Evolutionary conservation across 805 yeast species (phyloP).

Genomic region (Barnettozyma californica): DNA sequence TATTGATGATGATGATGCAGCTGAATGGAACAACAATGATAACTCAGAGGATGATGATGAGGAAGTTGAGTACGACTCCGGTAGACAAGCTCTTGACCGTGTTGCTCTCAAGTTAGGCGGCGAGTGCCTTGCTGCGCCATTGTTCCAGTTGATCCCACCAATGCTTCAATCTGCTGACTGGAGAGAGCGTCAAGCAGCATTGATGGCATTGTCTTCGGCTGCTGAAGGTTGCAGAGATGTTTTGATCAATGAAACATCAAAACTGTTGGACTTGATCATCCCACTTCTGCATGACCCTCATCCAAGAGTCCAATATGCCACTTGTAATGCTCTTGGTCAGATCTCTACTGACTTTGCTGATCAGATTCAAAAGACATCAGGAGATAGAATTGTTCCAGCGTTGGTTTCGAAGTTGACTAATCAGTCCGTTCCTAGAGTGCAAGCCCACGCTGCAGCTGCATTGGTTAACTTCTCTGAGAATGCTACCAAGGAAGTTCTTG

Average conservation of each 20-base stretch:
- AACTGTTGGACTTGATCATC: slow-evolving; percentile 74
- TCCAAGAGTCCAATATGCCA: slow-evolving; percentile 93
- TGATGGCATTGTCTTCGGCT: slow-evolving; percentile 94
- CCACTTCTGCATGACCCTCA: slow-evolving; percentile 85
- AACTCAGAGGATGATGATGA: slow-evolving; percentile 76
- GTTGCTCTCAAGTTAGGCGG: slow-evolving; percentile 82
- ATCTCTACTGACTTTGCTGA: slow-evolving; percentile 95
- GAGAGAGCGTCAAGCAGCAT: slow-evolving; percentile 95
- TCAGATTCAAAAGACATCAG: slow-evolving; percentile 74
- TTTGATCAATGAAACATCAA: slow-evolving; percentile 73
- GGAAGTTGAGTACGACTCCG: slow-evolving; percentile 84
- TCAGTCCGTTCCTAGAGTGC: slow-evolving; percentile 82
- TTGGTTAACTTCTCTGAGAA: slow-evolving; percentile 92
- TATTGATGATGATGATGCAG: slow-evolving; percentile 78
- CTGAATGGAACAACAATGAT: slow-evolving; percentile 81
- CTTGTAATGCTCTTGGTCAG: slow-evolving; percentile 96
- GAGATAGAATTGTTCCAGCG: slow-evolving; percentile 78
- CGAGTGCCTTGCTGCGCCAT: slow-evolving; percentile 72
- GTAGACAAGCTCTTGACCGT: slow-evolving; percentile 92
- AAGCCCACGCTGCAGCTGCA: slow-evolving; percentile 98
- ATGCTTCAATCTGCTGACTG: slow-evolving; percentile 75
- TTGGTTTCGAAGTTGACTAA: slow-evolving; percentile 73
- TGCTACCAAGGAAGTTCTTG: slow-evolving; percentile 79
- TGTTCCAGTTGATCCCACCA: slow-evolving; percentile 80
- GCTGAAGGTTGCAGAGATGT: slow-evolving; percentile 97